These are phyloP conservation scores for Penicillium occitanis DNA, from an alignment of 2,329 filamentous ascomycete species.

Conservation along the genomic window DNA sequence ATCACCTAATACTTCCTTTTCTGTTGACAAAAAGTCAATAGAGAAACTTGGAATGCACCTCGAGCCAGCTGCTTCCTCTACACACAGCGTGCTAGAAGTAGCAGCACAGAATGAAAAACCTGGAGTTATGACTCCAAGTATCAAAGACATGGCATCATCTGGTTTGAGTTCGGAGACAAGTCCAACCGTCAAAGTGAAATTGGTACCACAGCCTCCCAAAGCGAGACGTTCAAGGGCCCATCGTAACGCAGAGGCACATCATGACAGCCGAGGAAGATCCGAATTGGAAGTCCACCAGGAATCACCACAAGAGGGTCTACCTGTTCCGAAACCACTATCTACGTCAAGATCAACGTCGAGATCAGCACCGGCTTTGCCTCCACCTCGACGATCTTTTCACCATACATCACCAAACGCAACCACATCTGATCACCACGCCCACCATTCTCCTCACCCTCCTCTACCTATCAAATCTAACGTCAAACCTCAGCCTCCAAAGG, in stretches of 20 bases:
- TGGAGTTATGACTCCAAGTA: slow-evolving; percentile 76
- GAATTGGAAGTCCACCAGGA: slow-evolving; percentile 22
- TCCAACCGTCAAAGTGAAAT: slow-evolving; percentile 28
- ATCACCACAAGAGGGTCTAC: slow-evolving; percentile 7
- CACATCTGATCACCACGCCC: slow-evolving; percentile 11
- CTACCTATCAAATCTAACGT: slow-evolving; percentile 11
- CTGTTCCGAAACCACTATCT: slow-evolving; percentile 22
- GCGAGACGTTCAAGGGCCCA: slow-evolving; percentile 45
- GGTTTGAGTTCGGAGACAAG: neutral
- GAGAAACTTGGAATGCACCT: slow-evolving; percentile 66
- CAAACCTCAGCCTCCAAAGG: slow-evolving; percentile 43
- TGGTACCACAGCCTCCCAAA: slow-evolving; percentile 45
- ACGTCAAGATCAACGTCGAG: slow-evolving; percentile 36
- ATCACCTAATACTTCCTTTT: slow-evolving; percentile 31
- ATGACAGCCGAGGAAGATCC: slow-evolving; percentile 32
- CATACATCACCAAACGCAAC: slow-evolving; percentile 17
- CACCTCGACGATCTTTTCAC: slow-evolving; percentile 38
- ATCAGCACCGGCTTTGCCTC: slow-evolving; percentile 43
- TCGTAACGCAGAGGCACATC: slow-evolving; percentile 34
- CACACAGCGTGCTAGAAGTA: slow-evolving; percentile 73
- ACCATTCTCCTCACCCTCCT: neutral
- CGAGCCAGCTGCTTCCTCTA: slow-evolving; percentile 67
- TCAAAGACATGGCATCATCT: slow-evolving; percentile 42
- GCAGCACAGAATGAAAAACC: slow-evolving; percentile 79
- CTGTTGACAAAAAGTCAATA: slow-evolving; percentile 26